A percentile compares a stretch with the other conserved stretches of the same genome.
Evolutionary conservation across 2,329 filamentous ascomycete genomes (phyloP).

Genomic region (Colletotrichum liaoningense): DNA sequence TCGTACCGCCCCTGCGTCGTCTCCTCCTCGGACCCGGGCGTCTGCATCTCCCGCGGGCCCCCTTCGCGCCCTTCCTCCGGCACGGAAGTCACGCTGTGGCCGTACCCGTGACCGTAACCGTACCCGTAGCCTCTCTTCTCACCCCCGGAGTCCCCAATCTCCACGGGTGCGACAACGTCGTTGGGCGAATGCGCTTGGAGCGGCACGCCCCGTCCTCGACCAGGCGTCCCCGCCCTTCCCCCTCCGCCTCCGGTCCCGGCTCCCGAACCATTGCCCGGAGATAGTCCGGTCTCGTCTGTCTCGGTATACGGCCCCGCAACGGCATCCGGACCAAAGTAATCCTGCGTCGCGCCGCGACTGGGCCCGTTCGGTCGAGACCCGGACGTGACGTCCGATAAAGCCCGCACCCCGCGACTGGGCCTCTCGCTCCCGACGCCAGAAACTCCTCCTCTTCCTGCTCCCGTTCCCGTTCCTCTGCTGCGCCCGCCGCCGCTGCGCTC

Average conservation of each 20-base stretch:
- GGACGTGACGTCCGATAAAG: conserved; percentile 48
- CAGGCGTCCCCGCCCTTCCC: conserved; percentile 45
- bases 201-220: conserved; percentile 52
- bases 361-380: conserved; percentile 40
- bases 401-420: conserved; percentile 23
- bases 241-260: neutral
- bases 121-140: neutral
- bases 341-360: conserved; percentile 47
- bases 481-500: conserved; percentile 13
- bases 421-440: conserved; percentile 36
- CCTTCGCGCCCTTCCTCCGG: neutral
- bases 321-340: conserved; percentile 59
- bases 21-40: conserved; percentile 34
- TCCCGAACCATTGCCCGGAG: conserved; percentile 27
- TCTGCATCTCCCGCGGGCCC: neutral
- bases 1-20: conserved; percentile 53
- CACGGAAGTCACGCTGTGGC: neutral
- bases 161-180: conserved; percentile 64
- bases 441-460: conserved; percentile 9
- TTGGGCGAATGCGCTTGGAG: conserved; percentile 57
- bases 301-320: conserved; percentile 60
- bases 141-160: conserved; percentile 57
- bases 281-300: conserved; percentile 32
- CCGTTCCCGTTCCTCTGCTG: neutral
- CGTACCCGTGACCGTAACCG: neutral